Conservation (phyloP, 2,329 filamentous ascomycete species). For the Calcarisporium arbuscula region DNA sequence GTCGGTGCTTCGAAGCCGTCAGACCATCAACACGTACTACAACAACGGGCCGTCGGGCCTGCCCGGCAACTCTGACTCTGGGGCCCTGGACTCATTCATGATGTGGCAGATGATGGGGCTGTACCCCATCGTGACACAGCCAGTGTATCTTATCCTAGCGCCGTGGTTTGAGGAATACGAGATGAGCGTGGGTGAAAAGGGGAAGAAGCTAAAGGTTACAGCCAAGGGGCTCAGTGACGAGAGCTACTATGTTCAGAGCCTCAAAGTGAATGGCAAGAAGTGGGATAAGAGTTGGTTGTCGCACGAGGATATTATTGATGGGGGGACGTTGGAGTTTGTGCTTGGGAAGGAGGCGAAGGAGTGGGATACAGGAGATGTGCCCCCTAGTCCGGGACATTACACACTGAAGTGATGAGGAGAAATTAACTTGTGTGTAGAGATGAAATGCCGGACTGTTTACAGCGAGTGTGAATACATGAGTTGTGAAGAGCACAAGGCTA, state of each 20-base stretch:
- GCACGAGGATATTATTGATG: constrained; percentile 41
- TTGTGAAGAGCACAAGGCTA: too few species aligned
- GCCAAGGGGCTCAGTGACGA: constrained; percentile 35
- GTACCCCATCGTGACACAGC: constrained; percentile 51
- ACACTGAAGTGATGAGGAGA: too few species aligned
- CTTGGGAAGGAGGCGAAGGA: constrained; percentile 25
- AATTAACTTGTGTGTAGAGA: too few species aligned
- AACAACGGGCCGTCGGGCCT: constrained; percentile 30
- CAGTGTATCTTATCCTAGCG: constrained; percentile 46
- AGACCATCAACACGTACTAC: constrained; percentile 43
- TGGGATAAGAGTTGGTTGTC: constrained; percentile 51
- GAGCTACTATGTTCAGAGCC: constrained; percentile 43
- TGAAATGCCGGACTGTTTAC: too few species aligned
- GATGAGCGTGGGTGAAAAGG: constrained; percentile 41
- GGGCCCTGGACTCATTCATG: constrained; percentile 52
- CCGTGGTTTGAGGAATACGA: constrained; percentile 42
- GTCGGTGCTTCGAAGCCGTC: constrained; percentile 41
- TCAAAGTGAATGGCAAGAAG: constrained; percentile 43
- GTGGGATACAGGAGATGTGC: constrained; percentile 41
- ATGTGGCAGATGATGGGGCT: constrained; percentile 50
- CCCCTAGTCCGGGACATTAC: constrained; percentile 39
- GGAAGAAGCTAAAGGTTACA: constrained; percentile 26
- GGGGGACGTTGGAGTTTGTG: constrained; percentile 38
- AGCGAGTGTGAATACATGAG: too few species aligned
- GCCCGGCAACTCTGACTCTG: constrained; percentile 53